Base-by-base conservation (phyloP, 495 filamentous ascomycete genomes). In the Talaromyces liani region DNA sequence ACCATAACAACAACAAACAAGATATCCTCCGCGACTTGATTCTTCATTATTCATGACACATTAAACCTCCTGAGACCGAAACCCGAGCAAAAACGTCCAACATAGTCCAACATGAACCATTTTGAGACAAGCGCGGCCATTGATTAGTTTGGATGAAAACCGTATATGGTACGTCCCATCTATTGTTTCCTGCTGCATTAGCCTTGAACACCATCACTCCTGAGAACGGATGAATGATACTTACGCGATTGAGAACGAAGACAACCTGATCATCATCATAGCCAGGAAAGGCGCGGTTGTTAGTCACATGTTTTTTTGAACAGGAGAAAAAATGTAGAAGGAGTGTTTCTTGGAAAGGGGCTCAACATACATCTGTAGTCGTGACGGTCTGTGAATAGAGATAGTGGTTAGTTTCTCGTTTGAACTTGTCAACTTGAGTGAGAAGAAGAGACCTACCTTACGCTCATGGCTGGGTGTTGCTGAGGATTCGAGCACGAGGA, bases 201-300 rank as follows among this genome's bases (percentile, higher is more conserved):
- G 49, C 20, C 49, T 22, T 6, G 6, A 25, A 20, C 4, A 7
- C 51, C 16, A 25, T 1, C 16, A 25, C 0, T 55, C 16, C 7
- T 24, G 18, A 22, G 7, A 60, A 39, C 3, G 5, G 20, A 14
- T 6, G 33, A 41, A 47, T 25, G 34, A 20, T 22, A 68, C 76
- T 70, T 72, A 82, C 78, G 18, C 77, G 60, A 14, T 77, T 76
- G 0, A 91, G 69, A 0, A 84, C 79, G 63, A 84, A 87, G 6
- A 89, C 78, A 3, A 90, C 86, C 87, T 90, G 61, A 49, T 31
- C 33, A 27, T 22, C 16, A 33, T 33, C 16, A 53, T 6, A 33
- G 31, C 20, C 24, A 60, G n/a, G n/a, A 18, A 25, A 7, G 34
- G 33, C 22, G 58, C 5, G 7, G 18, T 54, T 27, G 53, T 56